These are phyloP conservation scores for Pholiota molesta DNA, from an alignment of 768 basidiomycete genomes.

Conservation along the genomic window DNA sequence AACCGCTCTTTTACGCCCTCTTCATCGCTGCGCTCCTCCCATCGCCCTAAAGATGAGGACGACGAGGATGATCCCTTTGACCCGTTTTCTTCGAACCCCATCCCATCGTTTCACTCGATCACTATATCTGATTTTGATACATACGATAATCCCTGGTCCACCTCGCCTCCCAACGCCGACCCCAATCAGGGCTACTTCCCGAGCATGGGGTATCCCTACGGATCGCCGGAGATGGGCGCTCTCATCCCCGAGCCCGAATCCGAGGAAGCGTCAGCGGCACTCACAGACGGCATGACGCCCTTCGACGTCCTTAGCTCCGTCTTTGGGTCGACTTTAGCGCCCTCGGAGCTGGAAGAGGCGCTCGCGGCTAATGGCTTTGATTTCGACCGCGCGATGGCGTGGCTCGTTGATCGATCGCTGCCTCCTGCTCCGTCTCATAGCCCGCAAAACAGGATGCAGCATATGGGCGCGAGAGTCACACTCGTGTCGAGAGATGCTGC, in stretches of 20 bases:
- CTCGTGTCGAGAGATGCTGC: conserved; percentile 61
- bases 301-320: conserved; percentile 95
- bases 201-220: conserved; percentile 22
- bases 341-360: conserved; percentile 93
- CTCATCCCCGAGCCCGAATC: conserved; percentile 26
- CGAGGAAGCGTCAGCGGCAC: conserved; percentile 55
- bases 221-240: conserved; percentile 21
- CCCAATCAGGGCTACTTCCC: conserved; percentile 39
- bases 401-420: conserved; percentile 79
- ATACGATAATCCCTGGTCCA: conserved; percentile 35
- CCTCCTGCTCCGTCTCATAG: conserved; percentile 45
- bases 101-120: conserved; percentile 64
- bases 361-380: conserved; percentile 88
- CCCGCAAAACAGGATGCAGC: conserved; percentile 55
- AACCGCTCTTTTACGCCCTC: conserved; percentile 69
- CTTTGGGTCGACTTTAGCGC: conserved; percentile 88
- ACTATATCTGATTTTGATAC: conserved; percentile 65
- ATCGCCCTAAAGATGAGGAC: conserved; percentile 48
- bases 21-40: conserved; percentile 65
- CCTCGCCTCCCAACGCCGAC: conserved; percentile 7
- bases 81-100: conserved; percentile 59
- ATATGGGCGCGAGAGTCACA: conserved; percentile 69
- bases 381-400: conserved; percentile 95
- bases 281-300: conserved; percentile 95
- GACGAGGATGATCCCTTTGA: conserved; percentile 84